Conservation (phyloP, 768 basidiomycete genomes). For the Mycena latifolia region DNA sequence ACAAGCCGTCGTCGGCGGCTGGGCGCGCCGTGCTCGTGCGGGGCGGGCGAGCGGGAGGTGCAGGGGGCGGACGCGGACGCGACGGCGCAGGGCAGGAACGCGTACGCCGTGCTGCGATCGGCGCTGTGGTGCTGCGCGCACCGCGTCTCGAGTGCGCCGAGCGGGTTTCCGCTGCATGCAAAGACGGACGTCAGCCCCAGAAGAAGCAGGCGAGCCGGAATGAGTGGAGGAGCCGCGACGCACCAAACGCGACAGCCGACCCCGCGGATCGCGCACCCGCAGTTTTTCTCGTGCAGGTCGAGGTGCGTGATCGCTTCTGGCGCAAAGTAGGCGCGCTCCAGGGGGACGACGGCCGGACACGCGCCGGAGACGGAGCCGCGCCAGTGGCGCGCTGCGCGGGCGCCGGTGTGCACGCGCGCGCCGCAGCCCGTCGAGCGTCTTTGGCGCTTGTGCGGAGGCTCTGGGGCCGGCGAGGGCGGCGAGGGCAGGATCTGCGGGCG, state of each 20-base stretch:
- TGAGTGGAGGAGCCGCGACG: neutral
- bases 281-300: conserved; percentile 6
- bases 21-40: neutral
- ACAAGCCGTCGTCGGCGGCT: conserved; percentile 2
- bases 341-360: conserved; percentile 1
- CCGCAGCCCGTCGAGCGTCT: conserved; percentile 11
- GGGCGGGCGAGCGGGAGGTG: conserved; percentile 1
- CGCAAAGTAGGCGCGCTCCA: conserved; percentile 9
- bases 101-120: conserved; percentile 1
- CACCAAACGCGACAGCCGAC: conserved; percentile 8
- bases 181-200: neutral
- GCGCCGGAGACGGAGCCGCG: neutral
- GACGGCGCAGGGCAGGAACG: conserved; percentile 13
- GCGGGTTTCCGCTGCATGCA: conserved; percentile 2
- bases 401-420: conserved; percentile 3
- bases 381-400: neutral
- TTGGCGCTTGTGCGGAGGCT: neutral
- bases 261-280: conserved; percentile 10
- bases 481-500: too few species aligned
- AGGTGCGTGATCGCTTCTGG: neutral
- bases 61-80: neutral
- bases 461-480: too few species aligned
- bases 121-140: neutral
- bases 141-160: conserved; percentile 1
- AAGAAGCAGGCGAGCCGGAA: neutral